Conservation (phyloP, 176 grass and related monocot genomes). For the Saccharum spontaneum region DNA sequence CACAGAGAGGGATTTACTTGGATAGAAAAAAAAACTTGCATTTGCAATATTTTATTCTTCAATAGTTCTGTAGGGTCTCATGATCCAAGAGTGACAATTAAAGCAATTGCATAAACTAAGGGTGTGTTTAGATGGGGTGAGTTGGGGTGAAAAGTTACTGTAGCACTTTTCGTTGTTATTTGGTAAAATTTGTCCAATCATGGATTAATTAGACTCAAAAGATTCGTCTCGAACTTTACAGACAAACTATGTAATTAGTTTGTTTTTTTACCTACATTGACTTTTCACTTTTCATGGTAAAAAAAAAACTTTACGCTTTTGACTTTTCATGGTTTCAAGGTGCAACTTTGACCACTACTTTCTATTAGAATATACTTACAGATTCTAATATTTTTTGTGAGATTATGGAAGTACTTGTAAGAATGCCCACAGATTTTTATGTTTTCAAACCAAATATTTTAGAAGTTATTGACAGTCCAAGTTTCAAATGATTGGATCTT, state of each 20-base stretch:
- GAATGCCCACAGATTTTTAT: neutral
- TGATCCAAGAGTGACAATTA: slow-evolving; percentile 2
- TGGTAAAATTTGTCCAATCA: too few relatives aligned
- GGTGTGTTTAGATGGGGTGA: too few relatives aligned
- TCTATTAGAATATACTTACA: neutral
- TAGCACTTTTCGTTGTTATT: too few relatives aligned
- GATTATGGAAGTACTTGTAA: neutral
- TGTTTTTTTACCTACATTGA: too few relatives aligned
- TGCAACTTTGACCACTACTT: neutral
- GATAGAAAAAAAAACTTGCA: neutral
- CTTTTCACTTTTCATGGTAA: too few relatives aligned
- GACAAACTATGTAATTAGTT: too few relatives aligned
- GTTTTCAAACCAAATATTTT: neutral
- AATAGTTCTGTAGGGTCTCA: slow-evolving; percentile 3
- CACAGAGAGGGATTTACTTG: neutral
- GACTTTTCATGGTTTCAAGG: neutral
- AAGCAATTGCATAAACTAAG: neutral
- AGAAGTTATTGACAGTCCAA: neutral
- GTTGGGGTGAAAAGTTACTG: too few relatives aligned
- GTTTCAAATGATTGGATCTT: neutral
- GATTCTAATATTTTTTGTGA: neutral
- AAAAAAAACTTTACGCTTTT: neutral
- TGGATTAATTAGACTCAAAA: too few relatives aligned
- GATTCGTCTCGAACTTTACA: too few relatives aligned
- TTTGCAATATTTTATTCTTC: slow-evolving; percentile 1